Evolutionary conservation across 441 rosid genomes (phyloP).

Genomic region (California macrophylla): DNA sequence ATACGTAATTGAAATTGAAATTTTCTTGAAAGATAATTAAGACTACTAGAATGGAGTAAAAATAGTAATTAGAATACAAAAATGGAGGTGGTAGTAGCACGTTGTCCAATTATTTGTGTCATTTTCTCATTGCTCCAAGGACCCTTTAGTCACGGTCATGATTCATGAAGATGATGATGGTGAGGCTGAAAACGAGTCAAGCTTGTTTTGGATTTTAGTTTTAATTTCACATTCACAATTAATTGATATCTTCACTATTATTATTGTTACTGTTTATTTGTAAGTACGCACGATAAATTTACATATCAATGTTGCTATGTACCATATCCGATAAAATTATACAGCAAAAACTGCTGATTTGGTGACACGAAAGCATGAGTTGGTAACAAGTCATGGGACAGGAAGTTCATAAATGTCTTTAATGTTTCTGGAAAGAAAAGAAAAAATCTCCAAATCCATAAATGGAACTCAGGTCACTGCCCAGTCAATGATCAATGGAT

Average conservation of each 20-base stretch:
- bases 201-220: not conserved
- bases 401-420: no score
- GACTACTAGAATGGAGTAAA: not conserved
- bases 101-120: constrained; percentile 13
- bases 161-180: not conserved
- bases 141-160: not conserved
- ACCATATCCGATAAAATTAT: not conserved
- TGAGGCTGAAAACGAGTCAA: constrained; percentile 1
- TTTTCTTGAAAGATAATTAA: no score
- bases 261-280: not conserved
- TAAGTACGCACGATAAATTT: not conserved
- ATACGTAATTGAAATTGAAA: no score
- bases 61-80: not conserved
- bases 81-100: constrained; percentile 19
- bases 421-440: no score
- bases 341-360: not conserved
- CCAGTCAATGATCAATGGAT: not conserved
- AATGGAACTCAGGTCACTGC: not conserved
- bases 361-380: constrained; percentile 1
- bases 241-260: not conserved
- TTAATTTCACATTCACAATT: not conserved
- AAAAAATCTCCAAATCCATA: no score
- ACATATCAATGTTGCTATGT: no score
- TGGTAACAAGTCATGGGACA: not conserved
- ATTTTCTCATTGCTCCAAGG: not conserved